Evolutionary conservation across 164 flowering plant genomes (phyloP), one percentile per base, ranked within the genome.

Genomic region (Kingdonia uniflora): DNA sequence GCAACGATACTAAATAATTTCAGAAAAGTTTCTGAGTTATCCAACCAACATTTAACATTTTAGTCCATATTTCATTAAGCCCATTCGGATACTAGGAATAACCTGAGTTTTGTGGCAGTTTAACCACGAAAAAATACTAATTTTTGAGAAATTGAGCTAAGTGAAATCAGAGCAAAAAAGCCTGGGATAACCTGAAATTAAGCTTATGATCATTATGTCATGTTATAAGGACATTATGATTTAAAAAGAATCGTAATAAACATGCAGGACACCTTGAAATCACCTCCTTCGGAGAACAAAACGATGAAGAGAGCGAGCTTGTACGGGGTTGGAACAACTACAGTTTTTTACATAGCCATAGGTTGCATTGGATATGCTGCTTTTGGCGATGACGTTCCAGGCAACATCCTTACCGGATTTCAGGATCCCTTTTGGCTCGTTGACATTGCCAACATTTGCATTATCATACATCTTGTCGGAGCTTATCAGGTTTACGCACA

Each of bases 401-500:
- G 74, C 42, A 66, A 70, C 54, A 50, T 70, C 49, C 70, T 70
- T 29, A 43, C 65, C 2, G 70, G 67, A 53, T 59, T 66, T 56
- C 29, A 59, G 13, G 58, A 66, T 19, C 67, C 70, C 2, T 62
- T 59, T 53, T 70, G 74, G 70, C 70, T 58, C 5, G 60, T 72
- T 33, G 66, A 70, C 60, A 60, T 72, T 19, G 74, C 68, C 11
- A 65, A 75, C 51, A 23, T 69, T n/a, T 55, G 57, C 41, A 65
- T 72, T 11, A 29, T 75, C n/a, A 49, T 72, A 12, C 76, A 72
- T 54, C 44, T 72, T 6, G 38, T 72, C 15, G 76, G 74, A 48
- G 79, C 71, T 55, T 75, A 69, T 54, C 74, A 69, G 71, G 79
- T 75, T 11, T 65, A 42, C 42, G 51, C 56, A 13, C 73, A 69